A percentile compares a stretch with the other conserved stretches of the same genome.
phyloP scores from a whole-genome alignment of 768 basidiomycete genomes.

The Russula sp. region DNA sequence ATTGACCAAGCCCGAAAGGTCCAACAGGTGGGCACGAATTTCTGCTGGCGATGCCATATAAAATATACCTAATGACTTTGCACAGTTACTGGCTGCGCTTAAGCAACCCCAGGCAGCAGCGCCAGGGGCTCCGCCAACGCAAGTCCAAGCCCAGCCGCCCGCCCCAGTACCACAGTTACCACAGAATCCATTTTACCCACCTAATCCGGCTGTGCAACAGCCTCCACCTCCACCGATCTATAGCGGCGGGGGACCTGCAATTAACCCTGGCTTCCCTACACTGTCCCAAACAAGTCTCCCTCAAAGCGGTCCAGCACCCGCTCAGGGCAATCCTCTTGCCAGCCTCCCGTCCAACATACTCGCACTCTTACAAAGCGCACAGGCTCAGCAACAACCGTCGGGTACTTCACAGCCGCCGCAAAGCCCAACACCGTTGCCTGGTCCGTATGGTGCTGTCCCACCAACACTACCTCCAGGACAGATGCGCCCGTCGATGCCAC shows the following conservation, averaged over 20 bases:
- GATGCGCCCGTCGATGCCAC: constrained; percentile 40
- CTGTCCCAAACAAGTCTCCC: constrained; percentile 14
- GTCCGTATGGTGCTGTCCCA: constrained; percentile 18
- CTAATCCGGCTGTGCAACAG: constrained; percentile 28
- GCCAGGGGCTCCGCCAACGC: constrained; percentile 32
- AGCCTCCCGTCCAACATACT: constrained; percentile 19
- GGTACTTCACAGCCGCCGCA: constrained; percentile 20
- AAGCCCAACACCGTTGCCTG: constrained; percentile 6
- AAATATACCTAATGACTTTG: constrained; percentile 3
- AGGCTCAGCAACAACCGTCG: constrained; percentile 20
- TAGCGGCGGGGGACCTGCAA: constrained; percentile 12
- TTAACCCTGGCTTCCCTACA: constrained; percentile 17
- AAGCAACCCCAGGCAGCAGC: constrained; percentile 54
- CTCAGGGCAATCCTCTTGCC: constrained; percentile 11
- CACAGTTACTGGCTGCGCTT: constrained; percentile 62
- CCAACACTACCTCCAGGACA: constrained; percentile 32
- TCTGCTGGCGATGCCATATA: neutral
- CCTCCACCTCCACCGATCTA: constrained; percentile 23
- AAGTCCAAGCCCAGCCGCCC: constrained; percentile 24
- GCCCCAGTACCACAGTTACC: constrained; percentile 24
- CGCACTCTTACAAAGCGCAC: constrained; percentile 17
- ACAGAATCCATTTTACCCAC: constrained; percentile 38
- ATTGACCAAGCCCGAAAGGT: constrained; percentile 84
- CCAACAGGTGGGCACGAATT: constrained; percentile 48
- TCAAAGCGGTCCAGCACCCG: constrained; percentile 9